These are phyloP conservation scores for Casuarina equisetifolia DNA, from an alignment of 306 rosid genomes.

Conservation along the genomic window DNA sequence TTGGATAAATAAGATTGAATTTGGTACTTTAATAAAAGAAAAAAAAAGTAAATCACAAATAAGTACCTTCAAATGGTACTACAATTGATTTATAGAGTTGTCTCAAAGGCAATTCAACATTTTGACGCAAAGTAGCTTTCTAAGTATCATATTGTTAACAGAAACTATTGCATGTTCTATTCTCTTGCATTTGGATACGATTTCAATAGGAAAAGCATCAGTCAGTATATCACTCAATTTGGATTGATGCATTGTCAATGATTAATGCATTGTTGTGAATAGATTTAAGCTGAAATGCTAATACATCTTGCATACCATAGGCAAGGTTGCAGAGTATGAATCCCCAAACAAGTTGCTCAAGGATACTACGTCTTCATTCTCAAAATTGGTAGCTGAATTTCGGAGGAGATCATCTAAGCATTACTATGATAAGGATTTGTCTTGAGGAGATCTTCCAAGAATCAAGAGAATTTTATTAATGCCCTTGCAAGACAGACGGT, in stretches of 20 bases:
- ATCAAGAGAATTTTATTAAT: background rate
- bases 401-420: conserved; percentile 59
- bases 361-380: conserved; percentile 65
- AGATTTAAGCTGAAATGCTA: background rate
- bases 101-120: background rate
- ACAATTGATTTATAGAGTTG: background rate
- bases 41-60: background rate
- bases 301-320: conserved; percentile 37
- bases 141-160: background rate
- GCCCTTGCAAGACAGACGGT: background rate
- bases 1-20: background rate
- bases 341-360: conserved; percentile 58
- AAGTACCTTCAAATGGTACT: background rate
- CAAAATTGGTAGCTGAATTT: conserved; percentile 78
- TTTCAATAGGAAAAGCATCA: background rate
- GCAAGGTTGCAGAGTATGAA: conserved; percentile 69
- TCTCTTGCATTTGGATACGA: background rate
- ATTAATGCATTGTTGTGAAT: background rate
- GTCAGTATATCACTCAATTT: background rate
- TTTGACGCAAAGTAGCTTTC: background rate
- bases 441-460: background rate
- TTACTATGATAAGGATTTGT: conserved; percentile 13
- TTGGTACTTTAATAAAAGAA: background rate
- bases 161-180: background rate
- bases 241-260: background rate